phyloP scores from a whole-genome alignment of 768 basidiomycete species.

The Termitomyces sp. region DNA sequence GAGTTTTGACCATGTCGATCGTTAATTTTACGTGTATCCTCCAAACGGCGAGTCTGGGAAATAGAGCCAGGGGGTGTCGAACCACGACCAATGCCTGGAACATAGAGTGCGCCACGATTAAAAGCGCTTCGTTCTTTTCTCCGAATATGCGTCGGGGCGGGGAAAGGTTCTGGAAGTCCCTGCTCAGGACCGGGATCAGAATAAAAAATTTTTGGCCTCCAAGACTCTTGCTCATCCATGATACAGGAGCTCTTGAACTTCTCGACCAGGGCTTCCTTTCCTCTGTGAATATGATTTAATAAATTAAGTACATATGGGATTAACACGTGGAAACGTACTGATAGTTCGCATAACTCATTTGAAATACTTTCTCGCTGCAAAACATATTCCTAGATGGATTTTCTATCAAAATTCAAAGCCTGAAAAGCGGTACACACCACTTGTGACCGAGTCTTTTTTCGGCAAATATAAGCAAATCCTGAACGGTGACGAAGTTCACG shows the following conservation, averaged over 20 bases:
- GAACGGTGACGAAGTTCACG: slow-evolving; percentile 81
- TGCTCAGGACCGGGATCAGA: slow-evolving; percentile 63
- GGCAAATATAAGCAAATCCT: slow-evolving; percentile 73
- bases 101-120: slow-evolving; percentile 70
- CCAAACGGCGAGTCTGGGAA: slow-evolving; percentile 12
- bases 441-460: slow-evolving; percentile 70
- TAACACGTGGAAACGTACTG: slow-evolving; percentile 50
- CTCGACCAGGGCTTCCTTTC: slow-evolving; percentile 85
- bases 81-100: slow-evolving; percentile 20
- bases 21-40: slow-evolving; percentile 5
- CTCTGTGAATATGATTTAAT: slow-evolving; percentile 35
- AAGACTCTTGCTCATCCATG: slow-evolving; percentile 80
- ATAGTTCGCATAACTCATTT: slow-evolving; percentile 91
- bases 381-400: slow-evolving; percentile 71
- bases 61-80: slow-evolving; percentile 7
- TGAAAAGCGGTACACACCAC: slow-evolving; percentile 46
- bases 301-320: background rate
- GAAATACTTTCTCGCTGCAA: slow-evolving; percentile 83
- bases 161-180: slow-evolving; percentile 78
- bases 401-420: slow-evolving; percentile 2
- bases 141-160: slow-evolving; percentile 72
- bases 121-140: slow-evolving; percentile 80
- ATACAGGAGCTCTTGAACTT: slow-evolving; percentile 90
- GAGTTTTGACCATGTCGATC: slow-evolving; percentile 5
- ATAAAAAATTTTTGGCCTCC: slow-evolving; percentile 83